Conservation (phyloP, 306 rosid genomes). For the Casuarina cunninghamiana region DNA sequence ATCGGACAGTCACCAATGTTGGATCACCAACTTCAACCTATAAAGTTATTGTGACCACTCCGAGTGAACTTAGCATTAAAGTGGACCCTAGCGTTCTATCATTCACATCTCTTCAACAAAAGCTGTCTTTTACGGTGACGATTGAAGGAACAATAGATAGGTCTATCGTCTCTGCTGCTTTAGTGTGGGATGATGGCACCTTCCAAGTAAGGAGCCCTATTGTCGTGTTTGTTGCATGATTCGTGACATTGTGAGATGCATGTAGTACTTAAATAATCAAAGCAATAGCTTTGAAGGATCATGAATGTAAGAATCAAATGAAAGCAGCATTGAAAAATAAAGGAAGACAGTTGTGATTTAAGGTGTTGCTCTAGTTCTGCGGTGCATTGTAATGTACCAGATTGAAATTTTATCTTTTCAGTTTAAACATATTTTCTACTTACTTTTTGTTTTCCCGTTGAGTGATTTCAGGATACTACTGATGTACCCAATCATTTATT, state of each 20-base stretch:
- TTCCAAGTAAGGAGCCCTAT: constrained; percentile 53
- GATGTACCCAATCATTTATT: too few relatives aligned
- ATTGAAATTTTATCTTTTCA: too few relatives aligned
- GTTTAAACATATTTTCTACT: too few relatives aligned
- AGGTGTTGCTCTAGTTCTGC: too few relatives aligned
- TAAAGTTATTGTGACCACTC: constrained; percentile 28
- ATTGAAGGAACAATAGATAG: not conserved
- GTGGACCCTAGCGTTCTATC: constrained; percentile 28
- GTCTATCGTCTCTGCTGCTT: too few relatives aligned
- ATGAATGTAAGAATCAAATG: not conserved
- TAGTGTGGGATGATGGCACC: constrained; percentile 28
- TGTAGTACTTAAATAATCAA: not conserved
- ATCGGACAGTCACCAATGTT: constrained; percentile 50
- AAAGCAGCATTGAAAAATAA: too few relatives aligned
- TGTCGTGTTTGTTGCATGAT: constrained; percentile 12
- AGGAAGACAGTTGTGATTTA: too few relatives aligned
- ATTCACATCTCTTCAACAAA: constrained; percentile 36
- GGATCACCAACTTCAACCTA: constrained; percentile 38
- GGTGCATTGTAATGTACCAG: too few relatives aligned
- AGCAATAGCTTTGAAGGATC: not conserved
- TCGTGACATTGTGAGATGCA: not conserved
- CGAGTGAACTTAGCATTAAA: constrained; percentile 27
- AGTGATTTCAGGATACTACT: too few relatives aligned
- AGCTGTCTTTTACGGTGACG: constrained; percentile 24
- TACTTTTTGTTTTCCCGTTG: too few relatives aligned